Conservation (phyloP, 2,329 filamentous ascomycete genomes). For the Tolypocladium sp. region DNA sequence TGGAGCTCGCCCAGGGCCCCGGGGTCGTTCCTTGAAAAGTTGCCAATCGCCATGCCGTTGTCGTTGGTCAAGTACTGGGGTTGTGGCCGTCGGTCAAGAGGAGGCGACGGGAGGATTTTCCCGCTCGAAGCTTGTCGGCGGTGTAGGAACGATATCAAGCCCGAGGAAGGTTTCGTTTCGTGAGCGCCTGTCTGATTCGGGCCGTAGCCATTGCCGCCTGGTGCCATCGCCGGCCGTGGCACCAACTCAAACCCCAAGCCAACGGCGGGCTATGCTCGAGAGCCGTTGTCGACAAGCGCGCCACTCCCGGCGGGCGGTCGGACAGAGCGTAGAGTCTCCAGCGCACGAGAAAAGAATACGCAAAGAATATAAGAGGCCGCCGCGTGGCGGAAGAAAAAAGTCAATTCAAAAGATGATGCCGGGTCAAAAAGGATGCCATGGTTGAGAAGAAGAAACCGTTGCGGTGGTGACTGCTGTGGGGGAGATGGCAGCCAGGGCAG, state of each 20-base stretch:
- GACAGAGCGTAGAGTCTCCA: not conserved
- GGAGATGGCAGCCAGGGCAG: too few species aligned
- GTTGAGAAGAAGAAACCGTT: not conserved
- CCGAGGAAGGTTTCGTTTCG: slow-evolving; percentile 36
- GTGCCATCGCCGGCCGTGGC: slow-evolving; percentile 7
- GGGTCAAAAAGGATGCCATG: not conserved
- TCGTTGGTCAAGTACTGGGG: slow-evolving; percentile 1
- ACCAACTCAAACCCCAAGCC: not conserved
- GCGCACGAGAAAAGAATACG: not conserved
- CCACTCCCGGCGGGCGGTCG: not conserved
- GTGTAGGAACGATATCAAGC: slow-evolving; percentile 40
- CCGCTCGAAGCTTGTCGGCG: slow-evolving; percentile 38
- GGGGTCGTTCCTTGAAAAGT: slow-evolving; percentile 26
- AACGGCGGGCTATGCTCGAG: not conserved
- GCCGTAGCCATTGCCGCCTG: slow-evolving; percentile 5
- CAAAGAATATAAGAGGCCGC: not conserved
- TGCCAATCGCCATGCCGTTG: slow-evolving; percentile 20
- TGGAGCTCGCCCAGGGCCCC: slow-evolving; percentile 47
- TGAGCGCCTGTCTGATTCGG: slow-evolving; percentile 20
- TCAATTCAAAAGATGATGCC: not conserved
- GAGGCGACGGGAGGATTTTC: slow-evolving; percentile 16
- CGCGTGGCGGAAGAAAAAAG: not conserved
- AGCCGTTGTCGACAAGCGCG: not conserved
- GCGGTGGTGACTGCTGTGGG: not conserved
- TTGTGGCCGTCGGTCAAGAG: not conserved